Percentiles rank a stretch among this genome's conserved stretches.
Evolutionary conservation across 2,329 filamentous ascomycete genomes (phyloP).

Genomic region (Lachnum nothofagi): DNA sequence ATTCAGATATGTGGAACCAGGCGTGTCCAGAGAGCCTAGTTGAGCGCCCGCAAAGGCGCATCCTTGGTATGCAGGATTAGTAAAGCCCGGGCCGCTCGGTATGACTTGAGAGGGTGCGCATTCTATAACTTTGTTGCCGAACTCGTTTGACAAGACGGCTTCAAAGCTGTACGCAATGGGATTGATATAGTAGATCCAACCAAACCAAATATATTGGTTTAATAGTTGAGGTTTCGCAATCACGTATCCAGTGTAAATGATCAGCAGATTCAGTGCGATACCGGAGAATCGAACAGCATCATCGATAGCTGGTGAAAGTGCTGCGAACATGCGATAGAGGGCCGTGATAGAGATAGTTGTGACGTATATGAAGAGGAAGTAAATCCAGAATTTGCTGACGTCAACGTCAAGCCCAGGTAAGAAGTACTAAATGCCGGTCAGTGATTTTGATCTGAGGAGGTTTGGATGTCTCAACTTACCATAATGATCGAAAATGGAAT

Average conservation of each 20-base stretch:
- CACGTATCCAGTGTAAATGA: slow-evolving; percentile 63
- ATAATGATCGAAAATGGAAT: slow-evolving; percentile 57
- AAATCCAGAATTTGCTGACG: slow-evolving; percentile 61
- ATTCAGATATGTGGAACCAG: slow-evolving; percentile 50
- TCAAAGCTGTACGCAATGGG: slow-evolving; percentile 57
- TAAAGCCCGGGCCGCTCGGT: slow-evolving; percentile 49
- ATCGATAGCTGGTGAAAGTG: slow-evolving; percentile 59
- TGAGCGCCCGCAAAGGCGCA: slow-evolving; percentile 56
- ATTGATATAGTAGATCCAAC: slow-evolving; percentile 48
- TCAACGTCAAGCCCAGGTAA: slow-evolving; percentile 54
- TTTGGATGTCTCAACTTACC: slow-evolving; percentile 12
- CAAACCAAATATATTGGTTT: slow-evolving; percentile 58
- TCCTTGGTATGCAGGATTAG: slow-evolving; percentile 53
- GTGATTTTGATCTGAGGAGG: neutral
- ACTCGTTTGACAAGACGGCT: slow-evolving; percentile 58
- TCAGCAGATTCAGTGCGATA: slow-evolving; percentile 55
- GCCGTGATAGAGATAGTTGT: slow-evolving; percentile 59
- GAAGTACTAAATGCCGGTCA: slow-evolving; percentile 45
- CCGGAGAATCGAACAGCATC: slow-evolving; percentile 62
- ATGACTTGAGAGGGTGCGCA: slow-evolving; percentile 55
- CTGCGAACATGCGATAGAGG: slow-evolving; percentile 63
- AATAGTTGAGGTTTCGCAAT: slow-evolving; percentile 60
- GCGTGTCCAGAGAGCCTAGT: slow-evolving; percentile 45
- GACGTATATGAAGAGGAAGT: slow-evolving; percentile 58
- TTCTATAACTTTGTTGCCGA: slow-evolving; percentile 49